Evolutionary conservation across 2,329 filamentous ascomycete species (phyloP).

Genomic region (Paraphaeosphaeria minitans): DNA sequence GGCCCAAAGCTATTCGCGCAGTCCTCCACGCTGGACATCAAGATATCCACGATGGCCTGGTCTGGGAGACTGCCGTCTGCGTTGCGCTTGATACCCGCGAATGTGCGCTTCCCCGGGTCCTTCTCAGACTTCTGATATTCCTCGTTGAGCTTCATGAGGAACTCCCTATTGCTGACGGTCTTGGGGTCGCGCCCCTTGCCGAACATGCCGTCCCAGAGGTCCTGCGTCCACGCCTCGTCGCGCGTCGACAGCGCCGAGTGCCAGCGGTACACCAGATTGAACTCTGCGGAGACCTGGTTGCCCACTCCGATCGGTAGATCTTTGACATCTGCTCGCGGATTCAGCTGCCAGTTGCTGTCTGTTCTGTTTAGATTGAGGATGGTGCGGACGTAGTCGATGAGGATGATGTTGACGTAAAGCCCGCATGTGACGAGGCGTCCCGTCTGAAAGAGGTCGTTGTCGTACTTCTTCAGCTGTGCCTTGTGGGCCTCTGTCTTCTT

Average conservation of each 20-base stretch:
- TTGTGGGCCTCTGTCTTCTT: constrained; percentile 40
- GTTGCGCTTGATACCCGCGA: constrained; percentile 69
- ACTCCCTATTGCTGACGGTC: constrained; percentile 63
- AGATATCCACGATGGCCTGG: constrained; percentile 74
- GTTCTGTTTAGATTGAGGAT: constrained; percentile 66
- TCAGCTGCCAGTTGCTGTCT: constrained; percentile 80
- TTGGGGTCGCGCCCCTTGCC: constrained; percentile 56
- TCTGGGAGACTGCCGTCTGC: constrained; percentile 73
- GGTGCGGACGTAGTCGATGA: constrained; percentile 60
- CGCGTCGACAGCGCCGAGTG: constrained; percentile 77
- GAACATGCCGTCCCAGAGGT: constrained; percentile 50
- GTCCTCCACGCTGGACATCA: constrained; percentile 74
- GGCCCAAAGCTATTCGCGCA: constrained; percentile 65
- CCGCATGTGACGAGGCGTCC: constrained; percentile 58
- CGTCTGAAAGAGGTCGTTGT: constrained; percentile 58
- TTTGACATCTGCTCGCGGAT: constrained; percentile 72
- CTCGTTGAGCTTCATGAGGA: constrained; percentile 66
- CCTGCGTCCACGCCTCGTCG: constrained; percentile 81
- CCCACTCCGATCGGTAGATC: constrained; percentile 72
- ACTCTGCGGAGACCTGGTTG: constrained; percentile 85
- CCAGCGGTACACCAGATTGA: constrained; percentile 88
- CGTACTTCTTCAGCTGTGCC: constrained; percentile 43
- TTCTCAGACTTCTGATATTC: constrained; percentile 65
- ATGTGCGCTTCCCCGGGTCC: constrained; percentile 72
- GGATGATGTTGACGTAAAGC: constrained; percentile 59